A percentile compares a stretch with the other conserved stretches of the same genome.
phyloP scores from a whole-genome alignment of 2,329 filamentous ascomycete species.

The Bipolaris oryzae region DNA sequence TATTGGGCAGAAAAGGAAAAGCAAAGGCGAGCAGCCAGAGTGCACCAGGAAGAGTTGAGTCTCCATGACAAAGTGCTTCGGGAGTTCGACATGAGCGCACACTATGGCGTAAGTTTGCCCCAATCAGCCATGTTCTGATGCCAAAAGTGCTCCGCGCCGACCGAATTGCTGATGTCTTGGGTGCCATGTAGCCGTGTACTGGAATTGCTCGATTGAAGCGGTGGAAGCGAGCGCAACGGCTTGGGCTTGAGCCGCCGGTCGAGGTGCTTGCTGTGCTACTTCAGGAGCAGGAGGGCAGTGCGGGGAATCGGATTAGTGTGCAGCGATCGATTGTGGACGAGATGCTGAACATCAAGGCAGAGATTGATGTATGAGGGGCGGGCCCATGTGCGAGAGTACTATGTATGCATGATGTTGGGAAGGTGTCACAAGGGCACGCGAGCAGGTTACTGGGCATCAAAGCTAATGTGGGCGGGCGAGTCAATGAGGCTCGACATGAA shows the following conservation, averaged over 20 bases:
- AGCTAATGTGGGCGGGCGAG: background rate
- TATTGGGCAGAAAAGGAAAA: constrained; percentile 81
- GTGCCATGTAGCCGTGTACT: constrained; percentile 74
- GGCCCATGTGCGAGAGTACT: no score
- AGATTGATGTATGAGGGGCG: constrained; percentile 38
- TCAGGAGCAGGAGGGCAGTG: constrained; percentile 64
- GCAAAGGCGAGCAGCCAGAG: constrained; percentile 68
- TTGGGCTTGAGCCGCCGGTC: constrained; percentile 86
- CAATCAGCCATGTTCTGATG: background rate
- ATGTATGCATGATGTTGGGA: background rate
- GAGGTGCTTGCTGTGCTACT: constrained; percentile 88
- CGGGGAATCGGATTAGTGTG: constrained; percentile 56
- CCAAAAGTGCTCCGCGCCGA: constrained; percentile 30
- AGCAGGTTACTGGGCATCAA: background rate
- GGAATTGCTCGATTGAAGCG: constrained; percentile 81
- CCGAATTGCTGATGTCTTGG: constrained; percentile 20
- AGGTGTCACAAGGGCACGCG: background rate
- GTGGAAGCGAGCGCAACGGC: constrained; percentile 82
- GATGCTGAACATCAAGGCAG: constrained; percentile 58
- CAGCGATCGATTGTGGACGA: constrained; percentile 79
- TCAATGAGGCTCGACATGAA: background rate
- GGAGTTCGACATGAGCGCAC: constrained; percentile 89
- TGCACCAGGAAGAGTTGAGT: constrained; percentile 77
- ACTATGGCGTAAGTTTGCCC: constrained; percentile 78
- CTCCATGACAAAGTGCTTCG: constrained; percentile 84